phyloP scores from a whole-genome alignment of 805 yeast species.

The Wickerhamiella siamensis region DNA sequence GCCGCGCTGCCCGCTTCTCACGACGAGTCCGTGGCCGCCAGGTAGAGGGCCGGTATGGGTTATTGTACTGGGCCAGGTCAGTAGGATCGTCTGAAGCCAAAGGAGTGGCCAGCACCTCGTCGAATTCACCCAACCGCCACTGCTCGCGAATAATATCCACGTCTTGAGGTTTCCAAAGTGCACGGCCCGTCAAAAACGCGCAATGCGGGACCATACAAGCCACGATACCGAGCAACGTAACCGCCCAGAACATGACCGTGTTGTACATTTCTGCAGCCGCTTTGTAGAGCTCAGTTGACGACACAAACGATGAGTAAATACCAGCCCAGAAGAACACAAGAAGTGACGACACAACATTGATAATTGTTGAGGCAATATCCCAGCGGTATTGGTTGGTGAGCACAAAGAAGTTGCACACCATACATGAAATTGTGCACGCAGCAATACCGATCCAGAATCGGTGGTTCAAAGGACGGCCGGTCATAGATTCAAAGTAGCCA shows the following conservation, averaged over 20 bases:
- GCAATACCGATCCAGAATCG: slow-evolving; percentile 61
- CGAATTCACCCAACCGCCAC: slow-evolving; percentile 38
- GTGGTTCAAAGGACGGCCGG: slow-evolving; percentile 29
- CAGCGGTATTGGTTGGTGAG: slow-evolving; percentile 58
- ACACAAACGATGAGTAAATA: slow-evolving; percentile 47
- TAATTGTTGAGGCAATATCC: slow-evolving; percentile 55
- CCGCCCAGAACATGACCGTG: slow-evolving; percentile 49
- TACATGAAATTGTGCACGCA: slow-evolving; percentile 47
- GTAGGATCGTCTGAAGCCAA: slow-evolving; percentile 21
- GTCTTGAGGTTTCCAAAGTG: slow-evolving; percentile 46
- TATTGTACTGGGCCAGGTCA: slow-evolving; percentile 18
- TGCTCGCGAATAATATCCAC: slow-evolving; percentile 58
- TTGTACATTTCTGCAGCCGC: slow-evolving; percentile 53
- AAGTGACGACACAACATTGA: slow-evolving; percentile 41
- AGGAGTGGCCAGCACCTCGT: slow-evolving; percentile 21
- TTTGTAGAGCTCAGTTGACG: slow-evolving; percentile 45
- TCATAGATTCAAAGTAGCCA: slow-evolving; percentile 24
- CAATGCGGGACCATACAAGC: slow-evolving; percentile 51
- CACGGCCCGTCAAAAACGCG: slow-evolving; percentile 35
- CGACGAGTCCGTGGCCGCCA: slow-evolving; percentile 1
- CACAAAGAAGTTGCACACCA: slow-evolving; percentile 53
- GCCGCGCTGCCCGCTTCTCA: neutral
- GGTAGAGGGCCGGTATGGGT: slow-evolving; percentile 18
- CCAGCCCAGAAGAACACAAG: slow-evolving; percentile 65
- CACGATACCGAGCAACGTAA: slow-evolving; percentile 41